These are phyloP conservation scores for Ganoderma sp. DNA, from an alignment of 1,284 basidiomycete genomes.

Conservation along the genomic window DNA sequence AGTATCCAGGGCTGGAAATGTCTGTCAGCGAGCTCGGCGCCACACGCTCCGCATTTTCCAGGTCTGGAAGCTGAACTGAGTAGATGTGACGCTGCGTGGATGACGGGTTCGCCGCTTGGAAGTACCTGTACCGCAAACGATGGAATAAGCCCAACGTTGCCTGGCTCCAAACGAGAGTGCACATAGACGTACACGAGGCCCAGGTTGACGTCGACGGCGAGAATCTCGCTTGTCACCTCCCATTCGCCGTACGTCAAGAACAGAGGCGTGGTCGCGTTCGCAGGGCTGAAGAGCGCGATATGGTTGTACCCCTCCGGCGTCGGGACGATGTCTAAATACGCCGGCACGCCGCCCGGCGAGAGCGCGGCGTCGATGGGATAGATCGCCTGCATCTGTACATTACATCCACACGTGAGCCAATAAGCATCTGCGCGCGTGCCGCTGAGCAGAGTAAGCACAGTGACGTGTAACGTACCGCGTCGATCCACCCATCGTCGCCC, in stretches of 20 bases:
- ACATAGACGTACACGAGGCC: constrained; percentile 70
- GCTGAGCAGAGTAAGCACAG: neutral
- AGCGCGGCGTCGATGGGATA: constrained; percentile 57
- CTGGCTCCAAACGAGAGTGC: neutral
- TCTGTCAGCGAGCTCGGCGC: constrained; percentile 73
- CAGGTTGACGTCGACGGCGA: constrained; percentile 71
- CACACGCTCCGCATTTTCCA: constrained; percentile 37
- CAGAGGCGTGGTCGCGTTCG: constrained; percentile 66
- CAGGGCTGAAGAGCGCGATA: constrained; percentile 86
- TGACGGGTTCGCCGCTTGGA: constrained; percentile 83
- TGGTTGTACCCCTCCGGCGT: constrained; percentile 84
- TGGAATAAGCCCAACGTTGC: neutral
- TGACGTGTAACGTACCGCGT: constrained; percentile 59
- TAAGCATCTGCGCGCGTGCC: neutral
- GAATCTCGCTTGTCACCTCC: constrained; percentile 84
- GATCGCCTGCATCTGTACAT: constrained; percentile 61
- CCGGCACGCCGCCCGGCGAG: constrained; percentile 51
- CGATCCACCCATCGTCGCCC: constrained; percentile 93
- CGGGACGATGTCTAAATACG: constrained; percentile 90
- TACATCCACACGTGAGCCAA: neutral
- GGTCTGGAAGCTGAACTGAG: constrained; percentile 68
- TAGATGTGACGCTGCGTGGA: constrained; percentile 88
- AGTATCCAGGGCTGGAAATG: constrained; percentile 62
- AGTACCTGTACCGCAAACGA: constrained; percentile 65
- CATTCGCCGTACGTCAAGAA: constrained; percentile 89